phyloP scores from a whole-genome alignment of 768 basidiomycete genomes.

The Punctularia strigosozonata region DNA sequence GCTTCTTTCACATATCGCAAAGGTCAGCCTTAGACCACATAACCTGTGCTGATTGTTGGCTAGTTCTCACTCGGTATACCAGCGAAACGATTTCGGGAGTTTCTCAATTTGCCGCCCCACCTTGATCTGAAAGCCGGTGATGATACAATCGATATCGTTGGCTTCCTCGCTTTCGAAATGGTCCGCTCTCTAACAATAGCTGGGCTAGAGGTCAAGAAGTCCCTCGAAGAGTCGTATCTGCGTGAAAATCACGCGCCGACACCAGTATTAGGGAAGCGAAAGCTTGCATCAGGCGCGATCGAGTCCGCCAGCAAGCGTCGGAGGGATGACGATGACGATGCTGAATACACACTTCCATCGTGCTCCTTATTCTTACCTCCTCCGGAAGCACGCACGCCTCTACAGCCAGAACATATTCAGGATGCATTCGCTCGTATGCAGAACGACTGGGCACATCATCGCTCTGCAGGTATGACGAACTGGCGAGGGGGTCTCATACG shows the following conservation, averaged over 20 bases:
- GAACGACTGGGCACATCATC: conserved; percentile 67
- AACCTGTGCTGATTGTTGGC: not conserved
- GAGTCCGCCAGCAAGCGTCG: conserved; percentile 33
- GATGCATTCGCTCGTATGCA: conserved; percentile 91
- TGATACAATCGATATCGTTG: conserved; percentile 93
- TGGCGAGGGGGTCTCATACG: conserved; percentile 80
- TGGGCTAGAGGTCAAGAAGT: conserved; percentile 73
- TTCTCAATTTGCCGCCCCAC: conserved; percentile 77
- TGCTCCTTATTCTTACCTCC: conserved; percentile 75
- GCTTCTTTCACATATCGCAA: conserved; percentile 96
- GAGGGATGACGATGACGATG: conserved; percentile 43
- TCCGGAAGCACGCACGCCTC: conserved; percentile 65
- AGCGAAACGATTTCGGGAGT: conserved; percentile 95
- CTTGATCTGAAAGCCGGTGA: conserved; percentile 87
- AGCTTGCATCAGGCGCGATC: conserved; percentile 26
- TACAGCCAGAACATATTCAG: conserved; percentile 79
- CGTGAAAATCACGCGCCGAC: conserved; percentile 52
- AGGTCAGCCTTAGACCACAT: conserved; percentile 35
- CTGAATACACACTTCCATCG: conserved; percentile 55
- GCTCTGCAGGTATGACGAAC: conserved; percentile 80
- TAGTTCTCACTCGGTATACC: not conserved
- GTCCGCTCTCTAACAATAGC: conserved; percentile 87
- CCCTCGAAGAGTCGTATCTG: conserved; percentile 60
- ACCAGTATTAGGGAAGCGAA: conserved; percentile 60
- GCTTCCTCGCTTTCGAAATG: conserved; percentile 96